Evolutionary conservation across 139 green algal genomes (phyloP), one percentile per base, ranked within the genome.

Genomic region (Mesotaenium endlicherianum): DNA sequence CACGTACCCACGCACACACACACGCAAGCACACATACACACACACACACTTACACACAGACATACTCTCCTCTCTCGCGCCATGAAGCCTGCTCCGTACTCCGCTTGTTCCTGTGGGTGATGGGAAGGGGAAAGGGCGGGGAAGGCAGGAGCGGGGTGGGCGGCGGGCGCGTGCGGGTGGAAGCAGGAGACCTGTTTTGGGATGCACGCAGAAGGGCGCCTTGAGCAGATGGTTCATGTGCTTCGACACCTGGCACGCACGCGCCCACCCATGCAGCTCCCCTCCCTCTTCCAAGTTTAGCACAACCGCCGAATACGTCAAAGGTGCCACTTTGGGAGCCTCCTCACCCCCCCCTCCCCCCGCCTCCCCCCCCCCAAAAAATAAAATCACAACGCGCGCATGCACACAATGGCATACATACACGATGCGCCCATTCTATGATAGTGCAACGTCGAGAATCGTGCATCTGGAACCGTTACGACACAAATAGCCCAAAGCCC

Each of bases 201-300:
- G 97, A 88, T 99, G 97, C 58, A 99, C 93, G 75, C 96, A 99
- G 88, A 99, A 99, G 11, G 97, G 97, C 1, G 96, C 93, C 91
- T 99, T 99, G 59, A 99, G 93, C 90, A 99, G 87, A 81, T 99
- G 97, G 90, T 99, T 99, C 93, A 97, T 99, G 90, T 99, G 98
- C 85, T 97, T 98, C 1, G 97, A 98, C 31, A 99, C 97, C 80
- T 86, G 80, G 5, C 41, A 78, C 39, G 36, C 16, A 44, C 26
- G 26, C 20, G 20, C 50, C 20, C 50, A 64, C 20, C 50, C 20
- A 34, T 64, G 20, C 26, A 64, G 20, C 50, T 26, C 26, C 50
- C 50, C 26, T 64, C 50, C 26, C 50, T 34, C 20, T 64, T 64
- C 50, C 26, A 64, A 34, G 50, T 64, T 64, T 64, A 64, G 20